phyloP scores from a whole-genome alignment of 2,329 filamentous ascomycete species.

The Podosphaera xanthii region DNA sequence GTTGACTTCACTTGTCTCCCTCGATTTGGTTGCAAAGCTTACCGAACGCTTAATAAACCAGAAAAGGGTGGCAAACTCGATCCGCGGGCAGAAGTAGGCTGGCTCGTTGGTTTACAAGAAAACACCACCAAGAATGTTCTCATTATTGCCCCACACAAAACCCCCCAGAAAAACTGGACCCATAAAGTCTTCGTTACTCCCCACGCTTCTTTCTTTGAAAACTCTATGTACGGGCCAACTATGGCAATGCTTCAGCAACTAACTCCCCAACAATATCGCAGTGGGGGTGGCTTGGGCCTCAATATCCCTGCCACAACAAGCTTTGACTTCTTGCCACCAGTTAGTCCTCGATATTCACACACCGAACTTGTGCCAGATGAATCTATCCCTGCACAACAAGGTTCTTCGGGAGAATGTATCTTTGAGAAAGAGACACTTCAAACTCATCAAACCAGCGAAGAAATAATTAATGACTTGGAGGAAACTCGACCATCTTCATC shows the following conservation, averaged over 20 bases:
- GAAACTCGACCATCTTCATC: neutral
- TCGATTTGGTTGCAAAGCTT: neutral
- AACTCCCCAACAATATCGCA: neutral
- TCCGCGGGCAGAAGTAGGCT: neutral
- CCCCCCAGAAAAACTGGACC: neutral
- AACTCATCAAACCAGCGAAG: neutral
- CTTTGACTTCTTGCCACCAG: neutral
- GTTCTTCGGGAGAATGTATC: neutral
- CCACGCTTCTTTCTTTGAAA: neutral
- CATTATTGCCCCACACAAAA: neutral
- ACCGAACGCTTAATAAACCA: neutral
- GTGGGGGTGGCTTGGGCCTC: neutral
- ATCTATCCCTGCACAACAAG: neutral
- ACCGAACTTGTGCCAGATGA: neutral
- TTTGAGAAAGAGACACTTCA: neutral
- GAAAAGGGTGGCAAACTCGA: neutral
- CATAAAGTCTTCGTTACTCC: neutral
- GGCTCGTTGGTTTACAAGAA: neutral
- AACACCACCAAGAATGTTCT: neutral
- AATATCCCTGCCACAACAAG: neutral
- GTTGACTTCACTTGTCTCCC: neutral
- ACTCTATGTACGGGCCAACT: neutral
- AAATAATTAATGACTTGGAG: neutral
- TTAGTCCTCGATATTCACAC: neutral
- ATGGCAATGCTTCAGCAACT: neutral